Evolutionary conservation across 805 yeast genomes (phyloP).

Genomic region (Starmerella kuoi): DNA sequence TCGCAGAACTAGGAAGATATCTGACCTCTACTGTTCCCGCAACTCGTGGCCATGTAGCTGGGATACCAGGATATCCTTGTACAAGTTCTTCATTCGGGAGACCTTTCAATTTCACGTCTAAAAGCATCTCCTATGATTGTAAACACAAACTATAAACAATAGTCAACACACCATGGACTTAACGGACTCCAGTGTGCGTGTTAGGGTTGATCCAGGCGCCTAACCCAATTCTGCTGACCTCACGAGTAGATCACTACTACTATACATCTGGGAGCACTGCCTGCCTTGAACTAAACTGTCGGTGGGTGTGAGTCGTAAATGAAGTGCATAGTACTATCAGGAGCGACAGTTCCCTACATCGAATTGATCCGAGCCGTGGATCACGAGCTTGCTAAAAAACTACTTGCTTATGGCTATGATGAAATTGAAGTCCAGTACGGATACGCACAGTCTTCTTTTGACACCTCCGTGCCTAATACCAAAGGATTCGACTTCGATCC

Average conservation of each 20-base stretch:
- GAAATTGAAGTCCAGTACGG: slow-evolving; percentile 53
- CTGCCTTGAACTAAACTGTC: too few relatives aligned
- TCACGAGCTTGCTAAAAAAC: slow-evolving; percentile 28
- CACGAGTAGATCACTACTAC: too few relatives aligned
- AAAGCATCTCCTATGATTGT: background rate
- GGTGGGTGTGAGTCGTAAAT: slow-evolving; percentile 4
- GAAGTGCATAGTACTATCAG: slow-evolving; percentile 54
- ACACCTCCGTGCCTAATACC: slow-evolving; percentile 24
- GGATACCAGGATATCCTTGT: slow-evolving; percentile 35
- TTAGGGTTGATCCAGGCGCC: background rate
- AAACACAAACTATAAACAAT: too few relatives aligned
- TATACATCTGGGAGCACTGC: too few relatives aligned
- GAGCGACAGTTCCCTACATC: slow-evolving; percentile 80
- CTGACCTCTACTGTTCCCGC: slow-evolving; percentile 32
- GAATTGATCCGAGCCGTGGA: slow-evolving; percentile 40
- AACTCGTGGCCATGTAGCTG: slow-evolving; percentile 34
- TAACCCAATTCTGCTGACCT: too few relatives aligned
- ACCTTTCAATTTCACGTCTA: slow-evolving; percentile 26
- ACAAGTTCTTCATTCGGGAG: slow-evolving; percentile 33
- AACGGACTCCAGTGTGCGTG: too few relatives aligned
- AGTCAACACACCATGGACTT: too few relatives aligned
- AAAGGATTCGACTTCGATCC: slow-evolving; percentile 39
- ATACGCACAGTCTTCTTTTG: slow-evolving; percentile 27
- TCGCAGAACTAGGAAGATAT: slow-evolving; percentile 1
- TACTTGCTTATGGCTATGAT: slow-evolving; percentile 32